Conservation (phyloP, 208 protist species). For the Angomonas ambiguus region DNA sequence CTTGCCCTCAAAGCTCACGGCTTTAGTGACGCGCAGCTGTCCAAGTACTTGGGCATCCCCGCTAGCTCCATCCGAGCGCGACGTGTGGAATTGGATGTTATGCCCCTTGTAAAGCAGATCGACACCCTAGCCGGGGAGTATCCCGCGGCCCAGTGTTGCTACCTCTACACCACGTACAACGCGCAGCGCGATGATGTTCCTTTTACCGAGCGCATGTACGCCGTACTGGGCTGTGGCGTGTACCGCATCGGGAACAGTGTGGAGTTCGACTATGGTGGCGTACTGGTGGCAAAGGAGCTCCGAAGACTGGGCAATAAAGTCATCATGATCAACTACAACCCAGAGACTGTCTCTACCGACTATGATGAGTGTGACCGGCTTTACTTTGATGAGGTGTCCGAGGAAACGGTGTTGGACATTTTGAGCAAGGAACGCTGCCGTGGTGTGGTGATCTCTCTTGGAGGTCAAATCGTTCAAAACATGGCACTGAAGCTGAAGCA, state of each 20-base stretch:
- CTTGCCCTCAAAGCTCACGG: constrained; percentile 87
- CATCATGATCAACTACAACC: constrained; percentile 99
- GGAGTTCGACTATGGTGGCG: constrained; percentile 98
- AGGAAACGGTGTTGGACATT: constrained; percentile 97
- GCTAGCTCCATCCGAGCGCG: constrained; percentile 47
- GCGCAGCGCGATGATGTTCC: constrained; percentile 84
- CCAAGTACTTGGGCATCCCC: constrained; percentile 49
- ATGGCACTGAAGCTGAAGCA: constrained; percentile 93
- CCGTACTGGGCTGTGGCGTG: constrained; percentile 95
- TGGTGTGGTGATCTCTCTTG: constrained; percentile 95
- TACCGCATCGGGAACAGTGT: constrained; percentile 98
- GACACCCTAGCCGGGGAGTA: constrained; percentile 98
- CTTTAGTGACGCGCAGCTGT: constrained; percentile 95
- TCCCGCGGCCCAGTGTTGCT: constrained; percentile 93
- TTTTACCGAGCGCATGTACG: constrained; percentile 80
- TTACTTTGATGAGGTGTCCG: constrained; percentile 98
- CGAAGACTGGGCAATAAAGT: constrained; percentile 91
- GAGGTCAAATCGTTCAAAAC: constrained; percentile 98
- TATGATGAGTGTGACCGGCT: constrained; percentile 97
- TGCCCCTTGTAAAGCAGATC: constrained; percentile 96
- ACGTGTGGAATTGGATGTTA: constrained; percentile 68
- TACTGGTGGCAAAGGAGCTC: constrained; percentile 93
- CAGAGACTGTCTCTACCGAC: constrained; percentile 98
- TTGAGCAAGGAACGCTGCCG: constrained; percentile 89
- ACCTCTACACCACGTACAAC: constrained; percentile 96